phyloP scores from a whole-genome alignment of 2,329 filamentous ascomycete species.

The Aureobasidium sp. region DNA sequence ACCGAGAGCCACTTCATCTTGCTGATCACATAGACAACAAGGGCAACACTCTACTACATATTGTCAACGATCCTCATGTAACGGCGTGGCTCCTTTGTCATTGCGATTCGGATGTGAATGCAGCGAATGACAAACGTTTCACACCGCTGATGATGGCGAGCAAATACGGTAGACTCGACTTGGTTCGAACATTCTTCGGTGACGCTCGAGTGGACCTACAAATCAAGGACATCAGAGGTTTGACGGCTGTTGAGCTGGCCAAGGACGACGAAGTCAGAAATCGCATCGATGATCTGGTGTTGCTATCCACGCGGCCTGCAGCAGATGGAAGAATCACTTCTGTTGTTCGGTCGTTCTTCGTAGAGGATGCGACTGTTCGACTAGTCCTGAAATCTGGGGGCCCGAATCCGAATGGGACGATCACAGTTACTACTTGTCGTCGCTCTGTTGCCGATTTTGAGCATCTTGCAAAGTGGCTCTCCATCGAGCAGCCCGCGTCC shows the following conservation, averaged over 20 bases:
- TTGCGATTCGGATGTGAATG: conserved; percentile 94
- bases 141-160: conserved; percentile 96
- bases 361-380: conserved; percentile 89
- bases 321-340: conserved; percentile 77
- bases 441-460: conserved; percentile 85
- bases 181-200: conserved; percentile 78
- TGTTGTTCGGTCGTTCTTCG: conserved; percentile 91
- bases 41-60: conserved; percentile 91
- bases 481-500: conserved; percentile 85
- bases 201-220: conserved; percentile 81
- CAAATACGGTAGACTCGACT: conserved; percentile 92
- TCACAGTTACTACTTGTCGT: conserved; percentile 89
- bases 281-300: conserved; percentile 83
- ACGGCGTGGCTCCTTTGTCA: conserved; percentile 66
- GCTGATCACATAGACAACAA: conserved; percentile 90
- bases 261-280: conserved; percentile 98
- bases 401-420: conserved; percentile 69
- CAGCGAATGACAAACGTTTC: conserved; percentile 88
- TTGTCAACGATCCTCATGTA: conserved; percentile 77
- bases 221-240: conserved; percentile 72
- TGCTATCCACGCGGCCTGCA: conserved; percentile 66
- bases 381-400: conserved; percentile 91
- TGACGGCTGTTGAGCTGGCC: conserved; percentile 91
- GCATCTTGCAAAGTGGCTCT: conserved; percentile 72
- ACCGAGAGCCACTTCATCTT: conserved; percentile 71